Percentiles rank a stretch among this genome's conserved stretches.
phyloP scores from a whole-genome alignment of 352 stramenopile genomes.

The Pythium aphanidermatum region DNA sequence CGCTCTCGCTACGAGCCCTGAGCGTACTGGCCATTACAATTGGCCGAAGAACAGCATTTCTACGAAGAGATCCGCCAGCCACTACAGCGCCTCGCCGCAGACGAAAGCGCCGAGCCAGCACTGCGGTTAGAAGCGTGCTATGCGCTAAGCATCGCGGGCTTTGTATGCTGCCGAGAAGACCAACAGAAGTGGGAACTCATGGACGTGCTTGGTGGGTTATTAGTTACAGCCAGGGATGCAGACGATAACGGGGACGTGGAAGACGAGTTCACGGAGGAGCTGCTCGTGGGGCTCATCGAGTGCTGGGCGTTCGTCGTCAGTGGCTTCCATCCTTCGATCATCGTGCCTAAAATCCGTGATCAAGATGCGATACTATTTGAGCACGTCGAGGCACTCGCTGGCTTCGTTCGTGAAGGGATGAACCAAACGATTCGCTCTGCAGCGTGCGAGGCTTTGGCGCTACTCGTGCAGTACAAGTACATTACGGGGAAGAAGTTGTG shows the following conservation, averaged over 20 bases:
- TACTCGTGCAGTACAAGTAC: conserved; percentile 67
- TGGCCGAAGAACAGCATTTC: conserved; percentile 45
- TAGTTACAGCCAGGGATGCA: conserved; percentile 38
- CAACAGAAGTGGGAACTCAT: conserved; percentile 53
- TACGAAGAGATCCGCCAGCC: conserved; percentile 39
- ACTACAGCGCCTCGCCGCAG: conserved; percentile 38
- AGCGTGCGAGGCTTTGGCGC: conserved; percentile 48
- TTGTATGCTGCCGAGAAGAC: conserved; percentile 54
- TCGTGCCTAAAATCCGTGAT: conserved; percentile 49
- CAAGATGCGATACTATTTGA: conserved; percentile 36
- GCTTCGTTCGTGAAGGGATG: conserved; percentile 43
- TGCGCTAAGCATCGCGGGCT: conserved; percentile 47
- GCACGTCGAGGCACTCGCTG: conserved; percentile 43
- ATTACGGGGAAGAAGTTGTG: conserved; percentile 23
- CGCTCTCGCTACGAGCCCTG: conserved; percentile 39
- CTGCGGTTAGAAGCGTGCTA: conserved; percentile 49
- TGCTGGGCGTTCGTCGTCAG: conserved; percentile 61
- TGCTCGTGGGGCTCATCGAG: conserved; percentile 53
- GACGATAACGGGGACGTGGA: conserved; percentile 42
- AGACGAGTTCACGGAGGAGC: conserved; percentile 30
- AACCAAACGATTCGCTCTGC: conserved; percentile 33
- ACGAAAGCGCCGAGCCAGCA: conserved; percentile 27
- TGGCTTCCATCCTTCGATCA: conserved; percentile 32
- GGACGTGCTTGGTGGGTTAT: conserved; percentile 37
- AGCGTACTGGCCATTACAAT: conserved; percentile 49